phyloP scores from a whole-genome alignment of 2,329 filamentous ascomycete species.

The Graphiopsis chlorocephala region DNA sequence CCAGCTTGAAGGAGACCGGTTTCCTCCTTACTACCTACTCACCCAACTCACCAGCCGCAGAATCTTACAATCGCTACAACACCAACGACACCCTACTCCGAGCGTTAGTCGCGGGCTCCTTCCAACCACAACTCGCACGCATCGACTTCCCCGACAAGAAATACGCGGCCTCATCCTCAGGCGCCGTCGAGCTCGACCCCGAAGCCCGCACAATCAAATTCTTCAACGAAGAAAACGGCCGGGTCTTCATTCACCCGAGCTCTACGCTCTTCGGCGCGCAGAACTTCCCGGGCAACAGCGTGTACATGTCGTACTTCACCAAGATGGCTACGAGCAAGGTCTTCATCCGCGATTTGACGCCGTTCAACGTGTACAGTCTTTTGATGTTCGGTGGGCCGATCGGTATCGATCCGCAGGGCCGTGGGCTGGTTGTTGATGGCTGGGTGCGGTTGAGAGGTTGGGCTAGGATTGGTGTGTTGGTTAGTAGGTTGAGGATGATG shows the following conservation, averaged over 20 bases:
- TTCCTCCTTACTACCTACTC: conserved; percentile 57
- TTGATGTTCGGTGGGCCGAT: conserved; percentile 86
- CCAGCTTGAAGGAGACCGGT: conserved; percentile 79
- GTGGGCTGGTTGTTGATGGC: conserved; percentile 85
- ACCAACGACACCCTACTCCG: conserved; percentile 46
- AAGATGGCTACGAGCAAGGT: conserved; percentile 91
- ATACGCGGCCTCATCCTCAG: conserved; percentile 80
- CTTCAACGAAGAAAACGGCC: conserved; percentile 76
- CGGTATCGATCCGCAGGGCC: conserved; percentile 78
- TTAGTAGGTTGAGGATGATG: conserved; percentile 78
- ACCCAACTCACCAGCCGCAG: conserved; percentile 21
- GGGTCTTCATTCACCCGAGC: conserved; percentile 90
- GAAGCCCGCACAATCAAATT: conserved; percentile 91
- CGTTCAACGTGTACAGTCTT: conserved; percentile 85
- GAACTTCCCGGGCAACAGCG: conserved; percentile 68
- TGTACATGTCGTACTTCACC: conserved; percentile 84
- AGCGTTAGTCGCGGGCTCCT: conserved; percentile 49
- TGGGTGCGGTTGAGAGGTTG: conserved; percentile 86
- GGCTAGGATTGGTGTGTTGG: conserved; percentile 89
- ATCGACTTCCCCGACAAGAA: conserved; percentile 96
- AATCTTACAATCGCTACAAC: conserved; percentile 48
- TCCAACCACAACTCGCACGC: conserved; percentile 78
- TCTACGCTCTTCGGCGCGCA: conserved; percentile 84
- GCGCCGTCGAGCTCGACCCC: conserved; percentile 87
- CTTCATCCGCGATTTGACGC: conserved; percentile 86